Conservation (phyloP, 2,329 filamentous ascomycete genomes). For the Colletotrichum sublineola region DNA sequence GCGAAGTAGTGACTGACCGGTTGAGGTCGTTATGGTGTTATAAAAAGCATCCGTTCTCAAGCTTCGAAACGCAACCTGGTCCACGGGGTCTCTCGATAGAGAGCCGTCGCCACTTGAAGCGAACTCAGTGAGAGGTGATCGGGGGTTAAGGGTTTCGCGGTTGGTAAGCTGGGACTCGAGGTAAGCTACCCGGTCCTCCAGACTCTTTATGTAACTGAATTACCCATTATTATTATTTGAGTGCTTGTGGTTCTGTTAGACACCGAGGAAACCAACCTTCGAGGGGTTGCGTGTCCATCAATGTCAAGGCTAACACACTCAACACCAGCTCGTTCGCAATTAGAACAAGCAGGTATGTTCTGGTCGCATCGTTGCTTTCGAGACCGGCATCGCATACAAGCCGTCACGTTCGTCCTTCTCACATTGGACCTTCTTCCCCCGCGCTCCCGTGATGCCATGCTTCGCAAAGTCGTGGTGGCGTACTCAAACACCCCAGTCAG, state of each 20-base stretch:
- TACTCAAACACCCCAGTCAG: not conserved
- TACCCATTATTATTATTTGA: not conserved
- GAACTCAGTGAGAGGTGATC: not conserved
- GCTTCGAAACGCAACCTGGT: slow-evolving; percentile 4
- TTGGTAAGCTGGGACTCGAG: slow-evolving; percentile 43
- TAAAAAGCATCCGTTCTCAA: slow-evolving; percentile 1
- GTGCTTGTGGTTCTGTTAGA: not conserved
- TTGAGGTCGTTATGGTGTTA: not conserved
- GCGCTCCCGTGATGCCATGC: not conserved
- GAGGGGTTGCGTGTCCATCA: slow-evolving; percentile 34
- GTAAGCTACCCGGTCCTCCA: slow-evolving; percentile 46
- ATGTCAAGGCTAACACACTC: slow-evolving; percentile 39
- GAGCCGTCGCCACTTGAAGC: not conserved
- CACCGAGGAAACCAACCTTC: slow-evolving; percentile 28
- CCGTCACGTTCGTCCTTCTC: slow-evolving; percentile 42
- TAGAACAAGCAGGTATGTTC: slow-evolving; percentile 39
- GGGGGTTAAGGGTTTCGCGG: not conserved
- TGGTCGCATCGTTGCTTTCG: slow-evolving; percentile 43
- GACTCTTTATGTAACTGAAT: slow-evolving; percentile 46
- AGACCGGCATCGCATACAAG: slow-evolving; percentile 41
- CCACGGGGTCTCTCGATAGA: slow-evolving; percentile 3
- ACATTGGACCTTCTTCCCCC: slow-evolving; percentile 33
- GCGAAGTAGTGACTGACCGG: slow-evolving; percentile 31
- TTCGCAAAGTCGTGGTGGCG: not conserved
- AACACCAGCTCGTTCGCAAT: slow-evolving; percentile 37